Conservation (phyloP, 2,329 filamentous ascomycete species). For the Aspergillus sp. region DNA sequence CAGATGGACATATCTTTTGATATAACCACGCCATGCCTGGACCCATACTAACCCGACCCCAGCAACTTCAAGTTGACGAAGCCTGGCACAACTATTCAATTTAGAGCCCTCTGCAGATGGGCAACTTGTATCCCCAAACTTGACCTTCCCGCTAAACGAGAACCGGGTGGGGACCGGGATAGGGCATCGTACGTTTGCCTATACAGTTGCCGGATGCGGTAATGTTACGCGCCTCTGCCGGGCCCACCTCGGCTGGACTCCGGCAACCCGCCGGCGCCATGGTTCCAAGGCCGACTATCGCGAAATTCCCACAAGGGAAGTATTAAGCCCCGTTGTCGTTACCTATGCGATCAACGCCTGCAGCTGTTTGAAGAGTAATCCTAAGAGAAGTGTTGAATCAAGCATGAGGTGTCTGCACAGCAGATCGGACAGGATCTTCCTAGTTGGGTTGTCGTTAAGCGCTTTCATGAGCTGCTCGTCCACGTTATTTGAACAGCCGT, state of each 20-base stretch:
- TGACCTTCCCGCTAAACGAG: not conserved
- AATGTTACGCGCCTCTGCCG: constrained; percentile 7
- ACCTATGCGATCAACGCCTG: not conserved
- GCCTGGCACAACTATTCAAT: not conserved
- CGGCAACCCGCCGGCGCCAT: not conserved
- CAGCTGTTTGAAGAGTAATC: not conserved
- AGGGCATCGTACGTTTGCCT: constrained; percentile 4
- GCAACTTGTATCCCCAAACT: not conserved
- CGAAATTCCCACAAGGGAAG: not conserved
- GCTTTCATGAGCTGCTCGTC: constrained; percentile 3
- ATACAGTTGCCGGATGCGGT: constrained; percentile 7
- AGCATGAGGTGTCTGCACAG: not conserved
- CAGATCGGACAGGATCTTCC: not conserved
- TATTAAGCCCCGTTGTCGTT: not conserved
- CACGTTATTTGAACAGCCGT: not conserved
- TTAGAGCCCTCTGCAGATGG: not conserved
- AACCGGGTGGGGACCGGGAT: not conserved
- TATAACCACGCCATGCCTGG: not conserved
- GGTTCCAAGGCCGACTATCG: not conserved
- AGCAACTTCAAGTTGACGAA: not conserved
- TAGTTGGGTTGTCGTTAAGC: constrained; percentile 23
- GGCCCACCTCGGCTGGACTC: constrained; percentile 6
- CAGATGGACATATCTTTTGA: not conserved
- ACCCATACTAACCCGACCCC: not conserved
- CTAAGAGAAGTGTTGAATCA: not conserved